phyloP scores from a whole-genome alignment of 257 asterid genomes.

The Cruciata laevipes region DNA sequence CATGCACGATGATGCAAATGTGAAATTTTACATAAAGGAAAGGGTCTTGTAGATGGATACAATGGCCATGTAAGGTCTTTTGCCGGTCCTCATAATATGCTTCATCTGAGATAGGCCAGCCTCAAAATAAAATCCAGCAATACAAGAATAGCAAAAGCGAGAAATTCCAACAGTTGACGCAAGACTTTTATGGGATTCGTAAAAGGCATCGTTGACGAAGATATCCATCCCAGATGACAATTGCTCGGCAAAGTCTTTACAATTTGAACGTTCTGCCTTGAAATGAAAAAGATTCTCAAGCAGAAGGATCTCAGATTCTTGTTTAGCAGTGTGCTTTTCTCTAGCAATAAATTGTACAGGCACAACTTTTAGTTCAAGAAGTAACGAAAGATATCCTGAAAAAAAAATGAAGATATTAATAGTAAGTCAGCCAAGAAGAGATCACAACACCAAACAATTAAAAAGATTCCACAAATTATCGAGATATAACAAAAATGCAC shows the following conservation, averaged over 20 bases:
- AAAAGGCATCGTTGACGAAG: slow-evolving; percentile 78
- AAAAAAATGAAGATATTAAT: slow-evolving; percentile 5
- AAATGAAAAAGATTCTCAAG: slow-evolving; percentile 58
- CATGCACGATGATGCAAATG: slow-evolving; percentile 2
- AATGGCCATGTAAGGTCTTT: slow-evolving; percentile 65
- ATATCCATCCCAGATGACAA: slow-evolving; percentile 70
- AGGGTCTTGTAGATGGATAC: slow-evolving; percentile 37
- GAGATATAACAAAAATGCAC: background rate
- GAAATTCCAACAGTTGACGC: slow-evolving; percentile 88
- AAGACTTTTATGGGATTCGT: slow-evolving; percentile 69
- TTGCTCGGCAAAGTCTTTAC: slow-evolving; percentile 53
- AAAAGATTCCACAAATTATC: background rate
- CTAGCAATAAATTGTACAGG: slow-evolving; percentile 35
- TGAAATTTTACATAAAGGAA: slow-evolving; percentile 9
- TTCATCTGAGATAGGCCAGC: slow-evolving; percentile 52
- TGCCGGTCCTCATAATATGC: slow-evolving; percentile 39
- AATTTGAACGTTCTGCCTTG: slow-evolving; percentile 70
- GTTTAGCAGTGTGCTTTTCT: slow-evolving; percentile 22
- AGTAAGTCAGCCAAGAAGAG: background rate
- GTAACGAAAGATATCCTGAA: slow-evolving; percentile 56
- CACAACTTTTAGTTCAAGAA: slow-evolving; percentile 62
- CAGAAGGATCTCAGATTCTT: slow-evolving; percentile 38
- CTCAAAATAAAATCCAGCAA: slow-evolving; percentile 83
- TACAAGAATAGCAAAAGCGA: slow-evolving; percentile 52
- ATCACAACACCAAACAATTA: background rate